Conservation (phyloP, 257 asterid genomes). For the Striga asiatica region DNA sequence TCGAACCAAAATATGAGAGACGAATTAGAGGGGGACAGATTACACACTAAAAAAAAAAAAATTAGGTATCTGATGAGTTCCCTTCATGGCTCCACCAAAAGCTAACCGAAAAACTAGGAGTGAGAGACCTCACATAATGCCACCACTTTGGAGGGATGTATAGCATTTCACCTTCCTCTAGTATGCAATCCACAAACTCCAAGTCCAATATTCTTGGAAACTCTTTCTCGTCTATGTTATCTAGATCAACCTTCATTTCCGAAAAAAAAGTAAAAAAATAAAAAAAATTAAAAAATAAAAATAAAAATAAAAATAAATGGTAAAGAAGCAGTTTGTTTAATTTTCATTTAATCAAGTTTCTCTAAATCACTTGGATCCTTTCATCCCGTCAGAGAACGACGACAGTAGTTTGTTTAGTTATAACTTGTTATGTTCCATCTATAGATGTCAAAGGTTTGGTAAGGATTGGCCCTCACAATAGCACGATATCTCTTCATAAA, state of each 20-base stretch:
- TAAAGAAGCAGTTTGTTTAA: too few relatives aligned
- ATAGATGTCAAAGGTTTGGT: too few relatives aligned
- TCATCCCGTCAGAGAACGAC: too few relatives aligned
- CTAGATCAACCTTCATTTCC: conserved; percentile 79
- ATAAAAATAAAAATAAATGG: too few relatives aligned
- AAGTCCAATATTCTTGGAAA: conserved; percentile 50
- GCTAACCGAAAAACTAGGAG: conserved; percentile 91
- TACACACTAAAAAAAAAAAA: neutral
- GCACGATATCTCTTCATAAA: neutral
- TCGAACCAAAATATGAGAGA: neutral
- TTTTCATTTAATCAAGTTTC: too few relatives aligned
- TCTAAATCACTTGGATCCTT: too few relatives aligned
- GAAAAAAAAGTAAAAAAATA: too few relatives aligned
- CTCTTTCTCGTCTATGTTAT: conserved; percentile 52
- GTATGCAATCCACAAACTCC: conserved; percentile 78
- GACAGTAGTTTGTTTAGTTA: too few relatives aligned
- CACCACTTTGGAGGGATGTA: conserved; percentile 99
- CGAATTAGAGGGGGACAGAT: neutral
- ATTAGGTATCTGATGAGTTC: conserved; percentile 16
- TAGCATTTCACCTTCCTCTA: conserved; percentile 98
- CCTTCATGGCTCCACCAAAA: conserved; percentile 76
- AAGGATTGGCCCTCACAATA: too few relatives aligned
- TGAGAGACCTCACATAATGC: conserved; percentile 93
- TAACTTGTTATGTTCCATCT: too few relatives aligned
- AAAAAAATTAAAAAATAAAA: too few relatives aligned